A percentile compares a stretch with the other conserved stretches of the same genome.
Evolutionary conservation across 495 filamentous ascomycete genomes (phyloP).

Genomic region (Aspergillus avenaceus): DNA sequence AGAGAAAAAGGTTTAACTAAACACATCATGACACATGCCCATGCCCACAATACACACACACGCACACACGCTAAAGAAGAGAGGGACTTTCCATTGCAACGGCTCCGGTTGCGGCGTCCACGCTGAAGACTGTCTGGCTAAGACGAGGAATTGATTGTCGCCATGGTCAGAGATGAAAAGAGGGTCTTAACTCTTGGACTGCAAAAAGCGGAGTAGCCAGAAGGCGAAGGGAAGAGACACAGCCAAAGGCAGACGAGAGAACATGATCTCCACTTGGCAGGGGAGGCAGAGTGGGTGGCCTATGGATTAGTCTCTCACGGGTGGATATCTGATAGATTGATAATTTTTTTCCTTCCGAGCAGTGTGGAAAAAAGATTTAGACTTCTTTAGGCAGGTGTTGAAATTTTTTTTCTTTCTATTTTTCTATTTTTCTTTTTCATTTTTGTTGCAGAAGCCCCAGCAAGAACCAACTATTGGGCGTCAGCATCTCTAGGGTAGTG

Average conservation of each 20-base stretch:
- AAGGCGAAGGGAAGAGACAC: slow-evolving; percentile 1
- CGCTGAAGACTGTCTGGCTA: not conserved
- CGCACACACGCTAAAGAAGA: not conserved
- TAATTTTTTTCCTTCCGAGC: not conserved
- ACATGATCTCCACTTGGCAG: slow-evolving; percentile 8
- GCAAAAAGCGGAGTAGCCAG: slow-evolving; percentile 1
- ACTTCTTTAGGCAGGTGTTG: not conserved
- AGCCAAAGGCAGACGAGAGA: slow-evolving; percentile 5
- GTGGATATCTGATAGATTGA: slow-evolving; percentile 8
- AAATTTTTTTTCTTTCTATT: not conserved
- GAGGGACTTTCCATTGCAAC: slow-evolving; percentile 1
- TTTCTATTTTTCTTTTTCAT: not conserved
- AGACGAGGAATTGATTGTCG: not conserved
- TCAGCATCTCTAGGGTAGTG: not conserved
- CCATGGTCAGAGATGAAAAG: slow-evolving; percentile 2
- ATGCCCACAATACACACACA: not conserved
- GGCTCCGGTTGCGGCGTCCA: slow-evolving; percentile 11
- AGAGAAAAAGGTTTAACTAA: not conserved
- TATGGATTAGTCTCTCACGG: not conserved
- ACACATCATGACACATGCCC: not conserved
- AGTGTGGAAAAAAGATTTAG: not conserved
- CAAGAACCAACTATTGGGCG: not conserved
- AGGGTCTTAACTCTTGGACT: slow-evolving; percentile 1
- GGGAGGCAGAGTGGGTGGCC: not conserved
- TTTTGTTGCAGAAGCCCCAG: not conserved